phyloP scores from a whole-genome alignment of 78 protist genomes.

The Andalucia godoyi region DNA sequence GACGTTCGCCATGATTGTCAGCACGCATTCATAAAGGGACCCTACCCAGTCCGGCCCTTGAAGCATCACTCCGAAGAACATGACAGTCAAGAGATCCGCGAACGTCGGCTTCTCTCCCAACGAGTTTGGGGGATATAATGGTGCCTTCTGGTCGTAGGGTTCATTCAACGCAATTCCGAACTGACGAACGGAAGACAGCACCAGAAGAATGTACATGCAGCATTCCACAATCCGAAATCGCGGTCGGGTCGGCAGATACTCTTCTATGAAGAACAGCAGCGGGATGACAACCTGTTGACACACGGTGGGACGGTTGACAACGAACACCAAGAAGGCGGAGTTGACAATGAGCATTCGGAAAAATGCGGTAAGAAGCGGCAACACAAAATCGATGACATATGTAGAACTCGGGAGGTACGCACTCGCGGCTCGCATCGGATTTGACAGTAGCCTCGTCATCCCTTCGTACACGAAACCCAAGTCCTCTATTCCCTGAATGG shows the following conservation, averaged over 20 bases:
- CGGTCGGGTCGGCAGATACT: background rate
- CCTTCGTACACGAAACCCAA: too few relatives aligned
- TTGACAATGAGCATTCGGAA: too few relatives aligned
- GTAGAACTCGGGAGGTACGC: too few relatives aligned
- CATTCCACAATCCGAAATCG: slow-evolving; percentile 5
- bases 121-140: background rate
- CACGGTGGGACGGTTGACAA: too few relatives aligned
- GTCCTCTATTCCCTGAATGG: too few relatives aligned
- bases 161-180: slow-evolving; percentile 41
- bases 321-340: too few relatives aligned
- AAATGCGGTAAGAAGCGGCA: too few relatives aligned
- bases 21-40: slow-evolving; percentile 16
- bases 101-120: slow-evolving; percentile 6
- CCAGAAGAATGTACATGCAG: background rate
- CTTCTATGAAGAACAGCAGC: background rate
- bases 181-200: slow-evolving; percentile 41
- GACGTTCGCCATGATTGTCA: slow-evolving; percentile 44
- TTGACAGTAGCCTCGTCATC: too few relatives aligned
- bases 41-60: background rate
- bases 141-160: background rate
- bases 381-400: too few relatives aligned
- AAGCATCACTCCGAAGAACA: slow-evolving; percentile 3
- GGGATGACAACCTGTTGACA: slow-evolving; percentile 12
- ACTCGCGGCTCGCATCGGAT: too few relatives aligned
- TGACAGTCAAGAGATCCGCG: slow-evolving; percentile 18